These are phyloP conservation scores for Boletus vermiculosoides DNA, from an alignment of 768 basidiomycete species.

Conservation along the genomic window DNA sequence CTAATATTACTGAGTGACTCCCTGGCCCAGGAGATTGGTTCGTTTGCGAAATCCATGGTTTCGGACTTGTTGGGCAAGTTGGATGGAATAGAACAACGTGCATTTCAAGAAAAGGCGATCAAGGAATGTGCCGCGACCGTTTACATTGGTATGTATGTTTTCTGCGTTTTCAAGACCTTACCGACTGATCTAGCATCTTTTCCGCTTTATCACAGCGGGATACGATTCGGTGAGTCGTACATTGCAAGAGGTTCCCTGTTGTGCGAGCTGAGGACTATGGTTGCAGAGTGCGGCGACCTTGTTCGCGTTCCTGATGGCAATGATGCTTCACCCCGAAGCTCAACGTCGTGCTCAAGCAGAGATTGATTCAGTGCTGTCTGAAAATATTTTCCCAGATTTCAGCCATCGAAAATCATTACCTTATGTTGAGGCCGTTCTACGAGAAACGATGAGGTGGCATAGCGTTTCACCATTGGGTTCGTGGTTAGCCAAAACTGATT, in stretches of 20 bases:
- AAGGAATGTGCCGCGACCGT: conserved; percentile 31
- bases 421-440: conserved; percentile 31
- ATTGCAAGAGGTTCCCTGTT: neutral
- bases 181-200: neutral
- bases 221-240: conserved; percentile 25
- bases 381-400: conserved; percentile 24
- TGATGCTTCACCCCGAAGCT: conserved; percentile 31
- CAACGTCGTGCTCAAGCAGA: conserved; percentile 32
- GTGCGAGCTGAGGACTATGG: neutral
- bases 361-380: conserved; percentile 25
- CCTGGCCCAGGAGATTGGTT: conserved; percentile 21
- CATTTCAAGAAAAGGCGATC: conserved; percentile 23
- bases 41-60: conserved; percentile 29
- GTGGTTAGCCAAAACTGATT: neutral
- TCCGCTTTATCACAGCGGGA: conserved; percentile 18
- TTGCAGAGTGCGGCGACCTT: conserved; percentile 25
- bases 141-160: conserved; percentile 27
- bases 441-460: conserved; percentile 36
- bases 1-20: neutral
- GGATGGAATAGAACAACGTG: conserved; percentile 16
- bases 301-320: conserved; percentile 27
- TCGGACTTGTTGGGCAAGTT: conserved; percentile 24
- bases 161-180: neutral
- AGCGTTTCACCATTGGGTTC: conserved; percentile 30
- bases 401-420: conserved; percentile 25